phyloP scores from a whole-genome alignment of 768 basidiomycete genomes.

The Pleurotus pulmonarius region DNA sequence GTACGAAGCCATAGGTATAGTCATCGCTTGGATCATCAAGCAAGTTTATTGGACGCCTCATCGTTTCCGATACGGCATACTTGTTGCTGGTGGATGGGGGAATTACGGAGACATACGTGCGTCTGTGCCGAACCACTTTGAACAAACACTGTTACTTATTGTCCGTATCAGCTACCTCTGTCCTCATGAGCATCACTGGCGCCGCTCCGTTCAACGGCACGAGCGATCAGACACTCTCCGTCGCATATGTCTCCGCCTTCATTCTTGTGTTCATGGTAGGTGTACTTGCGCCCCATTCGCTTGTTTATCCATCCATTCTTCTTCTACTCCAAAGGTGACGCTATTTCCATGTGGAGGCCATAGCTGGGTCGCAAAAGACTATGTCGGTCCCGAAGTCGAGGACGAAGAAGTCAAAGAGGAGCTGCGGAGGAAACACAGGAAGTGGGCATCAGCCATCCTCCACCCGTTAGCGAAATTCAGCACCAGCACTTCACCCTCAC shows the following conservation, averaged over 20 bases:
- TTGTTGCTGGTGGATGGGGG: slow-evolving; percentile 66
- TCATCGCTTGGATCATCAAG: slow-evolving; percentile 51
- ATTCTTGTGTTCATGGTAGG: slow-evolving; percentile 56
- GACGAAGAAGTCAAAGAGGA: slow-evolving; percentile 49
- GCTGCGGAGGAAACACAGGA: slow-evolving; percentile 33
- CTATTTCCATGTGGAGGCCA: slow-evolving; percentile 63
- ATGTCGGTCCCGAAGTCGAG: slow-evolving; percentile 58
- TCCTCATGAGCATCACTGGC: slow-evolving; percentile 60
- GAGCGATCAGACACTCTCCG: slow-evolving; percentile 54
- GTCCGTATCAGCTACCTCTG: slow-evolving; percentile 50
- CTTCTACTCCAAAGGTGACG: slow-evolving; percentile 41
- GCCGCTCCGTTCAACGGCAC: slow-evolving; percentile 58
- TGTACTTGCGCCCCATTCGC: not conserved
- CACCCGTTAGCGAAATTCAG: slow-evolving; percentile 9
- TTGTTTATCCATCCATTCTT: not conserved
- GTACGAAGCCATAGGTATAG: slow-evolving; percentile 54
- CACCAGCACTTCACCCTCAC: not conserved
- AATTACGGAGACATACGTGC: slow-evolving; percentile 72
- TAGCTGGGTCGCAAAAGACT: slow-evolving; percentile 57
- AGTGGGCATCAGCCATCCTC: slow-evolving; percentile 17
- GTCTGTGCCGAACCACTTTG: slow-evolving; percentile 16
- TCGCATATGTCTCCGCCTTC: slow-evolving; percentile 65
- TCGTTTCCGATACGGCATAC: slow-evolving; percentile 66
- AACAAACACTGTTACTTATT: not conserved
- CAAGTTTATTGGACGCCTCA: slow-evolving; percentile 76